Evolutionary conservation across 2,329 filamentous ascomycete species (phyloP), one percentile per base, ranked within the genome.

Genomic region (Teratosphaeria epicoccoides): DNA sequence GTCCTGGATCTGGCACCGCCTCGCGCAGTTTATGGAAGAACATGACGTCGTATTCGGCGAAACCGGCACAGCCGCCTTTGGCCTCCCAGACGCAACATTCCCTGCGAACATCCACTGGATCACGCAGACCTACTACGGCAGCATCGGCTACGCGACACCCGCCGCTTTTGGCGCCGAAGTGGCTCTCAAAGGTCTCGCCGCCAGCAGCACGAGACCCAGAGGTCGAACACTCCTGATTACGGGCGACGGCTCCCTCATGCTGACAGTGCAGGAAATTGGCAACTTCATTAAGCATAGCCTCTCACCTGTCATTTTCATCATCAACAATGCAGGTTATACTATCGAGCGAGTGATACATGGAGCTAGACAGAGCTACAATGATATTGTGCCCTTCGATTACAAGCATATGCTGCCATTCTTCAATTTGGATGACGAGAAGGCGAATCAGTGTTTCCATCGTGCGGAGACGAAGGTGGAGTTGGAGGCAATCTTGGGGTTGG

Each of bases 211-310:
- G 26, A 43, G 49, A 24, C 23, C 52, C n/a, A 44, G 54, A 28
- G 82, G 82, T 3, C 82, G 79, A 55, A 75, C 85, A 53, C 78
- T 84, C 56, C 77, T 85, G 68, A 73, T 81, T 54, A 80, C 80
- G 33, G 81, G 81, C n/a, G 81, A 84, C 50, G 81, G 81, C 5
- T 79, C 76, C 54, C 73, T 83, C 51, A 79, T 83, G 63, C 77
- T 84, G 69, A 85, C 82, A 0, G 80, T 76, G 0, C 83, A 86
- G 61, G 82, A 84, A 56, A 68, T 87, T 3, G 76, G 77, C 10
- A 83, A 80, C 1, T 84, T 85, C 59, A 79, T 85, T 57, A 61
- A 61, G 49, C 59, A 66, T 1, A 12, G n/a, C 14, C 57, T 68
- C 17, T 63, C 63, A 6, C 60, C 63, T 1, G 57, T 73, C 5